A percentile compares a stretch with the other conserved stretches of the same genome.
Evolutionary conservation across 116 monocot species (phyloP).

Genomic region (Dioscorea cayenensis): DNA sequence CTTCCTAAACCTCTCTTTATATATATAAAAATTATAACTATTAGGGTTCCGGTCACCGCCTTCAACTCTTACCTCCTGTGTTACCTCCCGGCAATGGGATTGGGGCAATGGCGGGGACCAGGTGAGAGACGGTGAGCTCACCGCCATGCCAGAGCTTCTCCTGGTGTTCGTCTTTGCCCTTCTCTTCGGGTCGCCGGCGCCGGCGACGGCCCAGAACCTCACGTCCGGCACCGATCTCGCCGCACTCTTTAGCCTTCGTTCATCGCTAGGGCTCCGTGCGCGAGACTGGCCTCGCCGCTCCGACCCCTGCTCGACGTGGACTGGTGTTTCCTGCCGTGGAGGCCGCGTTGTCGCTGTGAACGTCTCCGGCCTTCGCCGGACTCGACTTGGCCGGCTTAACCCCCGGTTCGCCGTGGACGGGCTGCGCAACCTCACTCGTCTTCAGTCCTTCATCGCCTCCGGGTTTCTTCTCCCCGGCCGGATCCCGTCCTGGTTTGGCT

Average conservation of each 20-base stretch:
- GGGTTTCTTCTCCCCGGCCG: slow-evolving; percentile 65
- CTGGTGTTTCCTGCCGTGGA: slow-evolving; percentile 49
- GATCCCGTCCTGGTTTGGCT: slow-evolving; percentile 64
- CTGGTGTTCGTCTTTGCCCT: not conserved
- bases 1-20: too few relatives aligned
- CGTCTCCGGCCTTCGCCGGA: slow-evolving; percentile 57
- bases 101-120: not conserved
- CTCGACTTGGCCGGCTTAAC: slow-evolving; percentile 51
- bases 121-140: not conserved
- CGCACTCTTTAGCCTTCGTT: slow-evolving; percentile 61
- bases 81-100: not conserved
- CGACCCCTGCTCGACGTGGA: slow-evolving; percentile 73
- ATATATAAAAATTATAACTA: too few relatives aligned
- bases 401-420: slow-evolving; percentile 81
- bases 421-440: slow-evolving; percentile 49
- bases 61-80: not conserved
- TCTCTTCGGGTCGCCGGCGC: slow-evolving; percentile 6
- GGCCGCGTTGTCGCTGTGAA: slow-evolving; percentile 48
- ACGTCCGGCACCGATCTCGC: slow-evolving; percentile 36
- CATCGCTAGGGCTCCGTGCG: slow-evolving; percentile 66
- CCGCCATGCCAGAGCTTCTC: not conserved
- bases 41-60: not conserved
- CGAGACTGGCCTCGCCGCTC: slow-evolving; percentile 73
- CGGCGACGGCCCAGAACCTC: slow-evolving; percentile 19
- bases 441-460: slow-evolving; percentile 56